Evolutionary conservation across 2,329 filamentous ascomycete genomes (phyloP), one percentile per base, ranked within the genome.

Genomic region (Neonectria coccinea): DNA sequence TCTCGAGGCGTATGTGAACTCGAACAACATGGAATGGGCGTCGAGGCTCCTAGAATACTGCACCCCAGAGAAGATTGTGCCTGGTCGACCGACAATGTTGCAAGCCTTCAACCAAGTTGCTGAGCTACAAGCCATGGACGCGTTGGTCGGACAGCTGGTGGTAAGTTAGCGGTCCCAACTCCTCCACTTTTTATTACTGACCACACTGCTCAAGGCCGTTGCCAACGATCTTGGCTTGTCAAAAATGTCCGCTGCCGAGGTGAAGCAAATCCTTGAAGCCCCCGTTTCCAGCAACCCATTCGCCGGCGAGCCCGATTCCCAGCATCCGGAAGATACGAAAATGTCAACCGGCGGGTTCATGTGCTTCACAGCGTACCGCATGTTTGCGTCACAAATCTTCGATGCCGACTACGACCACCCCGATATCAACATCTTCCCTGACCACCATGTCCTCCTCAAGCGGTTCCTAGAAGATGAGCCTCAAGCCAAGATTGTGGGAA

Each of bases 81-180:
- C 88, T 0, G 85, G 87, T 2, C 87, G 85, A 62, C 82, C 82
- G 69, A 92, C 89, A 2, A 83, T 88, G 70, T 84, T 87, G 52
- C 85, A 89, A 67, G 84, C 85, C 4, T 94, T 91, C 71, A 87
- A 88, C 48, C 84, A 90, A 45, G 85, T 91, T 14, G 84, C 89
- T 44, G 79, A 84, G 44, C 78, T 93, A 33, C 84, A 88, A 63
- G 85, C 85, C 16, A 84, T 87, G 62, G 88, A 92, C 66, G 85
- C 87, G 7, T 85, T 91, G 51, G 84, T 92, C n/a, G 91, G 92
- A 0, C 89, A 94, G 73, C 79, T 94, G 25, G 89, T 89, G 67
- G 88, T 90, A 79, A 77, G 86, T 82, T 44, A 8, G 8, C 18
- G 16, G 14, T 11, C 11, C 31, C 36, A 12, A 22, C 3, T 61